These are phyloP conservation scores for Marasmius fiardii DNA, from an alignment of 1,284 basidiomycete species.

Conservation along the genomic window DNA sequence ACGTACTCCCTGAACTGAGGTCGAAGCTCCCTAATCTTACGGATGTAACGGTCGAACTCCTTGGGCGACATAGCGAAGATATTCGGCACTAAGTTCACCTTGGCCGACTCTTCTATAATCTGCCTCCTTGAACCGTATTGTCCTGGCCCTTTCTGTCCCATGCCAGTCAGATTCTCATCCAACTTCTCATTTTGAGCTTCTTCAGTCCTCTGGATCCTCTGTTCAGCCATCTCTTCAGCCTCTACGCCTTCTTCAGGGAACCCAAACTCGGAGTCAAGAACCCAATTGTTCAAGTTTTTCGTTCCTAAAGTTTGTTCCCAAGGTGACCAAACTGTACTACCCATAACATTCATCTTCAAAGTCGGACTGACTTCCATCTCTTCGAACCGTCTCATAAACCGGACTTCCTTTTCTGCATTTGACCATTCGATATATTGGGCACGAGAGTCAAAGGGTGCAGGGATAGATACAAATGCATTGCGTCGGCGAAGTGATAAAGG, in stretches of 20 bases:
- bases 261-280: conserved; percentile 49
- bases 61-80: conserved; percentile 41
- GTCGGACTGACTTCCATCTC: conserved; percentile 52
- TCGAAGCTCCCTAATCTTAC: conserved; percentile 50
- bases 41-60: conserved; percentile 58
- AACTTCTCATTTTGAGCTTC: conserved; percentile 2
- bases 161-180: conserved; percentile 16
- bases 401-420: conserved; percentile 56
- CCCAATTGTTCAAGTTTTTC: conserved; percentile 28
- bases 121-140: conserved; percentile 21
- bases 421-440: conserved; percentile 77
- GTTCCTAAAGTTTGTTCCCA: conserved; percentile 36
- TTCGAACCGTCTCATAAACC: conserved; percentile 62
- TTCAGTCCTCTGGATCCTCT: background rate
- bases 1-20: conserved; percentile 52
- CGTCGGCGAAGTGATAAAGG: conserved; percentile 63
- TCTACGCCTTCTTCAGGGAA: conserved; percentile 10
- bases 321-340: conserved; percentile 14
- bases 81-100: conserved; percentile 33
- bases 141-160: conserved; percentile 25
- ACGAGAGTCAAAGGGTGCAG: conserved; percentile 55
- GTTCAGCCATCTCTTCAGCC: conserved; percentile 6
- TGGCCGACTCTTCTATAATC: conserved; percentile 12
- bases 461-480: conserved; percentile 56
- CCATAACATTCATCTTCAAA: background rate